Evolutionary conservation across 1,139 yeast species (phyloP), one percentile per base, ranked within the genome.

Genomic region (Kodamaea fungicola): DNA sequence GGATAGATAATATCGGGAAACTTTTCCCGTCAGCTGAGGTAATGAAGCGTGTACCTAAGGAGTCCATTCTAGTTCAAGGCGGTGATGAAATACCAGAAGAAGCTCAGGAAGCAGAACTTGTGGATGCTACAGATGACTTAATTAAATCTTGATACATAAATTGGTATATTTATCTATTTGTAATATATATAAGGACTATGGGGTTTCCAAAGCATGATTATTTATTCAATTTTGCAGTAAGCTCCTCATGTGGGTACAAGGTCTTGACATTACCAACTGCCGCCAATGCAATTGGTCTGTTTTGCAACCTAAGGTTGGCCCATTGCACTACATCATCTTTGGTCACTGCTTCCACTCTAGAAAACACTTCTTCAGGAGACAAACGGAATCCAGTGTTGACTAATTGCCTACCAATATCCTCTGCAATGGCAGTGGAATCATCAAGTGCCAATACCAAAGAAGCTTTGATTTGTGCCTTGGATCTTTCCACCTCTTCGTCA

Each of bases 341-440:
- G 7, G 89, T 76, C 40, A 92, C 86, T 34, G 76, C 67, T 51
- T 89, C 90, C 16, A 92, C 95, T 46, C 85, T 75, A 47, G 81
- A 80, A 59, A 90, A 92, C 53, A 90, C 94, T 51, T 90, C 95
- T 59, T 87, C 96, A 3, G 98, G 97, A 10, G 94, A 75, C 51
- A 88, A 73, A 56, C 97, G 78, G 54, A 76, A 80, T 28, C 98
- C 98, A 3, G 97, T 90, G 40, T 96, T 90, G 34, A 92, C 95
- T 44, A 92, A 74, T 62, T 94, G 98, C 60, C 98, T 82, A 28
- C 98, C 98, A 52, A 94, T 88, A 63, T 92, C 98, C 62, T 92
- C 99, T 25, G 97, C 97, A 42, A 90, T 83, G 4, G 97, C 94
- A 5, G 97, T 89, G 13, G 96, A 83, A 44, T 96, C 97, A 61